Evolutionary conservation across 2,329 filamentous ascomycete species (phyloP).

Genomic region (Exophiala bonariae): DNA sequence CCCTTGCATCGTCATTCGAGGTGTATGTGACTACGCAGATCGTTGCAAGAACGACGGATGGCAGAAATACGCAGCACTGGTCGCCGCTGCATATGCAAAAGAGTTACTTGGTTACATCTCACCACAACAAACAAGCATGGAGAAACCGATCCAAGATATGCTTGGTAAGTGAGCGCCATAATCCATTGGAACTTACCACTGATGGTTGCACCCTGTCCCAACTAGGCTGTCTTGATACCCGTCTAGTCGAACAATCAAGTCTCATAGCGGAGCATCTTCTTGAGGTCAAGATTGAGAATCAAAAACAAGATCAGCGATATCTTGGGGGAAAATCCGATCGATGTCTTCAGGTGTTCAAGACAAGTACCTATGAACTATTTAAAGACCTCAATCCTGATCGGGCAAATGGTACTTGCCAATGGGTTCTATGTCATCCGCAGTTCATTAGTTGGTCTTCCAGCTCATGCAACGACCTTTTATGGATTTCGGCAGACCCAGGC

Average conservation of each 20-base stretch:
- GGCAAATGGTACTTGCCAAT: slow-evolving; percentile 35
- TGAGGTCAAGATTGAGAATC: background rate
- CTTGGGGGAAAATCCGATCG: background rate
- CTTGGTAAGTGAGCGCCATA: slow-evolving; percentile 1
- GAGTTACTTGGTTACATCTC: slow-evolving; percentile 4
- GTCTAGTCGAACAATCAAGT: no score
- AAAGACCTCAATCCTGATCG: slow-evolving; percentile 36
- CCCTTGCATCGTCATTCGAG: slow-evolving; percentile 13
- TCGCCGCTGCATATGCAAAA: slow-evolving; percentile 12
- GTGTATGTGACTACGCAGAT: slow-evolving; percentile 16
- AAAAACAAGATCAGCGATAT: slow-evolving; percentile 1
- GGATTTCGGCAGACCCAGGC: slow-evolving; percentile 42
- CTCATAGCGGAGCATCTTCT: background rate
- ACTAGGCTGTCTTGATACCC: no score
- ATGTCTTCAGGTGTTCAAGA: slow-evolving; percentile 12
- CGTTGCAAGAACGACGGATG: slow-evolving; percentile 12
- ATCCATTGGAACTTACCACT: background rate
- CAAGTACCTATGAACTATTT: slow-evolving; percentile 28
- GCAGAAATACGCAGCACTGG: slow-evolving; percentile 10
- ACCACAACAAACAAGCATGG: background rate
- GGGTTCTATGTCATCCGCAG: slow-evolving; percentile 32
- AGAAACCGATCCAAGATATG: slow-evolving; percentile 5
- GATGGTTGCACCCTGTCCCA: no score
- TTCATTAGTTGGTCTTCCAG: slow-evolving; percentile 32
- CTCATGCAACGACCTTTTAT: slow-evolving; percentile 33